Conservation (phyloP, 169 alveolate genomes). For the Cryptosporidium ryanae region DNA sequence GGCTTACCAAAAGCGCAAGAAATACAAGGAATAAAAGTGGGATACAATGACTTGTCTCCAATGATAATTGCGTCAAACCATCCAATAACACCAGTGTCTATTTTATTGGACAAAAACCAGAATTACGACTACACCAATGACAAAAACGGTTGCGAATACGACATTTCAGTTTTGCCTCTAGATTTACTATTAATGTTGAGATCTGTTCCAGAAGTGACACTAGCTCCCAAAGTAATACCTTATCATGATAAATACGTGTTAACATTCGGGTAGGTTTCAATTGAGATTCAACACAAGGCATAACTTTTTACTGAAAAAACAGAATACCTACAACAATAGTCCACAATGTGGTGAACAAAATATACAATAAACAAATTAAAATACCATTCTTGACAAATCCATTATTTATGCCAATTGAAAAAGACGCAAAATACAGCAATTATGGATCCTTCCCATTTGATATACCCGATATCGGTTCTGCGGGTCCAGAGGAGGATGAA, state of each 20-base stretch:
- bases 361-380: slow-evolving; percentile 22
- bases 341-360: slow-evolving; percentile 17
- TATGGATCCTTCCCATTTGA: slow-evolving; percentile 34
- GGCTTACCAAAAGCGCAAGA: slow-evolving; percentile 17
- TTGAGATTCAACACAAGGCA: not conserved
- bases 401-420: slow-evolving; percentile 50
- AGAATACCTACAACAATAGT: slow-evolving; percentile 56
- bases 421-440: slow-evolving; percentile 2
- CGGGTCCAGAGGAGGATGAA: slow-evolving; percentile 34
- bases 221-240: slow-evolving; percentile 32
- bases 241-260: slow-evolving; percentile 40
- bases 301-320: not conserved
- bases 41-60: slow-evolving; percentile 35
- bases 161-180: slow-evolving; percentile 25
- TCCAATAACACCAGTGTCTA: slow-evolving; percentile 65
- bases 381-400: slow-evolving; percentile 65
- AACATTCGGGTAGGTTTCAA: slow-evolving; percentile 57
- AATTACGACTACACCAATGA: not conserved
- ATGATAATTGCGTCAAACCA: slow-evolving; percentile 70
- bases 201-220: slow-evolving; percentile 41
- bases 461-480: slow-evolving; percentile 49
- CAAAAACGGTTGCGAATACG: not conserved
- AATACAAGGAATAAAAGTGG: slow-evolving; percentile 44
- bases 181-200: slow-evolving; percentile 22
- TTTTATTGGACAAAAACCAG: slow-evolving; percentile 12